These are phyloP conservation scores for Bauhinia variegata DNA, from an alignment of 306 rosid species.

Conservation along the genomic window DNA sequence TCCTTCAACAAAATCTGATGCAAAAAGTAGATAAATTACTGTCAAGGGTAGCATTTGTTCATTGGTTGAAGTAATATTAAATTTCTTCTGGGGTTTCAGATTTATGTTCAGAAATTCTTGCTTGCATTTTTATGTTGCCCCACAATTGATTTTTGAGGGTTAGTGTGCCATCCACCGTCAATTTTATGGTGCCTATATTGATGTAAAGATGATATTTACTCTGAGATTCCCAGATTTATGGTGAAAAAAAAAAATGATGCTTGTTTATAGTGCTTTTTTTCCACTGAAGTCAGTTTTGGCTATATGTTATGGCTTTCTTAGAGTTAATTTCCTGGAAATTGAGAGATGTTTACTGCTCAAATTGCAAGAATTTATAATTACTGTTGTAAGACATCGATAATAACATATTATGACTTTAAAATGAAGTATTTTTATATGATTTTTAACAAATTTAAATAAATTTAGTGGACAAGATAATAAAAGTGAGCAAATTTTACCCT, in stretches of 20 bases:
- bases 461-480: too few relatives aligned
- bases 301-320: too few relatives aligned
- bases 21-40: conserved; percentile 50
- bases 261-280: conserved; percentile 27
- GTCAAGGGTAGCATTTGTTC: conserved; percentile 32
- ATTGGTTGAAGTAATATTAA: conserved; percentile 49
- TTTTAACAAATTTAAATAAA: too few relatives aligned
- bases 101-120: conserved; percentile 14
- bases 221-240: conserved; percentile 18
- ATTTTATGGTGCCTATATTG: conserved; percentile 45
- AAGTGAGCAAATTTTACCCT: too few relatives aligned
- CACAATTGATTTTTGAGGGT: conserved; percentile 33
- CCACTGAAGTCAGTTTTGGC: not conserved
- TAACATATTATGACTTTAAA: too few relatives aligned
- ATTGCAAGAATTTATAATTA: too few relatives aligned
- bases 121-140: conserved; percentile 37
- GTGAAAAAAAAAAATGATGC: conserved; percentile 25
- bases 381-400: too few relatives aligned
- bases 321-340: too few relatives aligned
- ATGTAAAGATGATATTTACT: conserved; percentile 35
- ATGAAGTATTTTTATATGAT: too few relatives aligned
- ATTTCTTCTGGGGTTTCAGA: conserved; percentile 28
- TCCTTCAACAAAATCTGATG: conserved; percentile 65
- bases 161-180: conserved; percentile 44
- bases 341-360: too few relatives aligned